Percentiles rank a stretch among this genome's conserved stretches.
phyloP scores from a whole-genome alignment of 331 rosid genomes.

The Pyrus hybrid region DNA sequence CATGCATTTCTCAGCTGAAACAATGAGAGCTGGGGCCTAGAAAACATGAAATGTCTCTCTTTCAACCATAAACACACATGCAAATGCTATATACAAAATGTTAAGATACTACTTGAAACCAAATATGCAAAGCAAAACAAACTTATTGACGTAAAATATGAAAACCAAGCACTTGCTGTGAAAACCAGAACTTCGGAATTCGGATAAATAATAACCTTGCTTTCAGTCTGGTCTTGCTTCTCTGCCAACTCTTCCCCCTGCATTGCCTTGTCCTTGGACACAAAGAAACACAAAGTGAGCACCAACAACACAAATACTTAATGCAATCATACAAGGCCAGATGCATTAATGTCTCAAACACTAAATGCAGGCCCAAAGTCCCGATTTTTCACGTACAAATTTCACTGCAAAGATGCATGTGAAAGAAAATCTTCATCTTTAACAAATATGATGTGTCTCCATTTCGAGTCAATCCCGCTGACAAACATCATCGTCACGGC shows the following conservation, averaged over 20 bases:
- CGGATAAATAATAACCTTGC: slow-evolving; percentile 60
- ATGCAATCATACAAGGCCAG: neutral
- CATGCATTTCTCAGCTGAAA: neutral
- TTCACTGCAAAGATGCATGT: neutral
- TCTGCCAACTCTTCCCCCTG: too few relatives aligned
- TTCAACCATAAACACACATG: neutral
- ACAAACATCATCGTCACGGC: neutral
- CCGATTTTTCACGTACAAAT: neutral
- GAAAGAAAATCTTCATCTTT: too few relatives aligned
- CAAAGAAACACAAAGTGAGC: slow-evolving; percentile 11
- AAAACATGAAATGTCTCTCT: neutral
- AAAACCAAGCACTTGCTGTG: neutral
- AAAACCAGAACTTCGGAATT: neutral
- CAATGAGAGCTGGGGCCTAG: neutral
- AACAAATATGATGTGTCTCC: neutral
- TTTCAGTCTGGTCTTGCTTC: slow-evolving; percentile 38
- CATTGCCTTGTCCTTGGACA: too few relatives aligned
- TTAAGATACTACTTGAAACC: neutral
- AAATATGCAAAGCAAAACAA: neutral
- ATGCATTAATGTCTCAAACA: neutral
- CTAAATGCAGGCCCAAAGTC: neutral
- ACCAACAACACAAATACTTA: neutral
- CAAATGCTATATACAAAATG: neutral
- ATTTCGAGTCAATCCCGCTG: neutral
- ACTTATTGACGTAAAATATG: neutral